Evolutionary conservation across 352 stramenopile species (phyloP), one percentile per base, ranked within the genome.

Genomic region (Phytophthora litchii): DNA sequence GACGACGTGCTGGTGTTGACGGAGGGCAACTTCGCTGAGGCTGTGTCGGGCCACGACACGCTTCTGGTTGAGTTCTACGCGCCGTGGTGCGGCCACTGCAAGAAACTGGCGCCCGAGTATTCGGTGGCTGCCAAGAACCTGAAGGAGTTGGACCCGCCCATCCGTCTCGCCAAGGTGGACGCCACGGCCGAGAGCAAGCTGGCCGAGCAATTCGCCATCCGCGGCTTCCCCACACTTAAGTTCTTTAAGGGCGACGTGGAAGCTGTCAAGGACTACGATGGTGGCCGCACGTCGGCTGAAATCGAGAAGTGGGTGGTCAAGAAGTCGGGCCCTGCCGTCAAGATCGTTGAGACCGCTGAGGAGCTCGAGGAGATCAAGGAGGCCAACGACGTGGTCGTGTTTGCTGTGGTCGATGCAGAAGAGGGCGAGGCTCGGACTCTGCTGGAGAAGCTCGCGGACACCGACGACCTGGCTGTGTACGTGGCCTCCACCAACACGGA

Each of bases 1-100:
- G 89, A 97, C 20, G 83, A 93, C 67, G 92, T 98, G 66, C 67
- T 97, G 37, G 88, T 97, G 43, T 78, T 98, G 56, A 96, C 82
- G 47, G 88, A 97, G 66, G 75, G 90, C 68, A 97, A 94, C 80
- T 96, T 98, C 62, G 90, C 95, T 40, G 87, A 91, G 23, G 90
- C 91, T 14, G 76, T 98, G 17, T 67, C 73, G 32, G 66, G 78
- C 44, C 72, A 96, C 74, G 86, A 96, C 46, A 87, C 85, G 55
- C 72, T 98, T 41, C 81, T 98, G 31, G 89, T 97, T 3, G 89
- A 98, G 68, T 98, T 98, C 59, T 97, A 97, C 53, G 94, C 94
- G 36, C 94, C 94, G 29, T 98, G 92, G 92, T 98, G 92, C 57
- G 94, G 94, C 32, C 94, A 98, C 78, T 98, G 94, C 81, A 95